phyloP scores from a whole-genome alignment of 1,139 yeast species.

The Suhomyces bribrorum region DNA sequence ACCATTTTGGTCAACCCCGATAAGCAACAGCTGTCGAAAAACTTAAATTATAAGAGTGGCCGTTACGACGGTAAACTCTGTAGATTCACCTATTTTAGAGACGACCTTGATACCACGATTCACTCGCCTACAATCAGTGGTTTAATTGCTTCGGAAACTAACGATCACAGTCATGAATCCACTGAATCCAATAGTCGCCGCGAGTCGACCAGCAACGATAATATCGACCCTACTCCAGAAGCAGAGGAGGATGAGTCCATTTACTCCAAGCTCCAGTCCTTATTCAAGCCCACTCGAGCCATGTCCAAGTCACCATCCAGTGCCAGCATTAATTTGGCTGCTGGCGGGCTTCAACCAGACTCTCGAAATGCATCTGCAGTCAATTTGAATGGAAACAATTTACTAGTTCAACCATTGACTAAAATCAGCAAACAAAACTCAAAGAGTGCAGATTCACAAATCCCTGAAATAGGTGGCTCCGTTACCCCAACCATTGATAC shows the following conservation, averaged over 20 bases:
- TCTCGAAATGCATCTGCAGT: constrained; percentile 4
- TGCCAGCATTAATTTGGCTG: constrained; percentile 12
- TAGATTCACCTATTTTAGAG: constrained; percentile 88
- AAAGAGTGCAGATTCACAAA: constrained; percentile 15
- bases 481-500: constrained; percentile 8
- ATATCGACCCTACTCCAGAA: neutral
- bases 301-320: constrained; percentile 17
- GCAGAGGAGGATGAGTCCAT: constrained; percentile 15
- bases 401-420: constrained; percentile 12
- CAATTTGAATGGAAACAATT: constrained; percentile 8
- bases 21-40: constrained; percentile 8
- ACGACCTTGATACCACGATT: constrained; percentile 82
- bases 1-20: constrained; percentile 30
- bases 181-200: neutral
- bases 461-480: constrained; percentile 15
- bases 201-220: neutral
- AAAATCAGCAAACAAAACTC: constrained; percentile 5
- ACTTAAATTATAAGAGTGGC: constrained; percentile 21
- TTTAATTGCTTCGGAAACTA: constrained; percentile 36
- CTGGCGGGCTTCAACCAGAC: constrained; percentile 1
- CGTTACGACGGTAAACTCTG: constrained; percentile 31
- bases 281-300: constrained; percentile 34
- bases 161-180: neutral
- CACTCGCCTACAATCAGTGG: constrained; percentile 92
- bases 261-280: constrained; percentile 23